These are phyloP conservation scores for Pestalotiopsis sp. DNA, from an alignment of 2,329 filamentous ascomycete species.

Conservation along the genomic window DNA sequence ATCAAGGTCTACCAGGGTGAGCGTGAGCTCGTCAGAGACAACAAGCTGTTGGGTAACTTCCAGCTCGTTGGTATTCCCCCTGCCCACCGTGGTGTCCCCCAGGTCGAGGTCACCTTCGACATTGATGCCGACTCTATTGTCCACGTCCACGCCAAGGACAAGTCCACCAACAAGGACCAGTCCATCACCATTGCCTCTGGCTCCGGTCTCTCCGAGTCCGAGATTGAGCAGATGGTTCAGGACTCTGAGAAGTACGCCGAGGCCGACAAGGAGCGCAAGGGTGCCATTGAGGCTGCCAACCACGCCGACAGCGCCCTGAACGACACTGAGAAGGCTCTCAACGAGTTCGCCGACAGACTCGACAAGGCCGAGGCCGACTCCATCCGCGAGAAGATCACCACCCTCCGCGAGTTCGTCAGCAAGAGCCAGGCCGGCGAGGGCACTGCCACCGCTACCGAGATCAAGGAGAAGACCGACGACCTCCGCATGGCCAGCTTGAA, in stretches of 20 bases:
- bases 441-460: conserved; percentile 81
- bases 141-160: conserved; percentile 97
- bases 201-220: conserved; percentile 90
- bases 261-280: conserved; percentile 95
- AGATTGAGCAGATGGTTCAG: conserved; percentile 97
- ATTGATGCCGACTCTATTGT: conserved; percentile 98
- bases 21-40: conserved; percentile 97
- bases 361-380: conserved; percentile 94
- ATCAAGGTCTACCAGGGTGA: conserved; percentile 99
- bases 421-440: conserved; percentile 95
- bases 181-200: conserved; percentile 98
- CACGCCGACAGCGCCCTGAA: conserved; percentile 93
- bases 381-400: conserved; percentile 90
- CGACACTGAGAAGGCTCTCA: conserved; percentile 97
- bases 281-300: conserved; percentile 94
- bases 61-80: conserved; percentile 97
- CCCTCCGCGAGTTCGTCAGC: conserved; percentile 85
- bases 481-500: conserved; percentile 94
- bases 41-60: conserved; percentile 99
- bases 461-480: conserved; percentile 99
- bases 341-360: conserved; percentile 93
- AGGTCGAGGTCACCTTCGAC: conserved; percentile 98
- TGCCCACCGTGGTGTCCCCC: conserved; percentile 92
- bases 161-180: conserved; percentile 99
- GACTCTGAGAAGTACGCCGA: conserved; percentile 97